Conservation (phyloP, 2,329 filamentous ascomycete species). For the Diplodia scrobiculata region DNA sequence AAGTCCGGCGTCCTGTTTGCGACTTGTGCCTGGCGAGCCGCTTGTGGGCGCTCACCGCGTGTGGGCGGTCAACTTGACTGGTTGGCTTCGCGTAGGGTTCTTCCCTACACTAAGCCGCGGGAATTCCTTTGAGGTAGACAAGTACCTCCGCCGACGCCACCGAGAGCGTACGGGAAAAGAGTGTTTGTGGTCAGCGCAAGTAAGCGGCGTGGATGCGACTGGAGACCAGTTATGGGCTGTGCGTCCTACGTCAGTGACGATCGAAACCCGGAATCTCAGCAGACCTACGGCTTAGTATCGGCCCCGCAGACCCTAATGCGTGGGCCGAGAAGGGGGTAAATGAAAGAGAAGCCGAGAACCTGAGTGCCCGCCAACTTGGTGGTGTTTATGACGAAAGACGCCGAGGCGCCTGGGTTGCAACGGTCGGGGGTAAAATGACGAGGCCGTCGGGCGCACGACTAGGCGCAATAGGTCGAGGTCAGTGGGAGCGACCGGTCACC, state of each 20-base stretch:
- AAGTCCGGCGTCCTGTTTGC: conserved; percentile 1
- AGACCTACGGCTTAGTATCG: conserved; percentile 75
- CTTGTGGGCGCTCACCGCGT: conserved; percentile 58
- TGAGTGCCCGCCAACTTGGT: conserved; percentile 93
- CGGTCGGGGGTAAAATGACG: neutral
- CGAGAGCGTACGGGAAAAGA: conserved; percentile 19
- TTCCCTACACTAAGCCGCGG: conserved; percentile 50
- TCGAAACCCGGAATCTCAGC: no score
- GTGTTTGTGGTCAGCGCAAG: conserved; percentile 25
- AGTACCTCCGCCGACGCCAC: conserved; percentile 27
- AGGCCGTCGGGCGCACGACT: conserved; percentile 5
- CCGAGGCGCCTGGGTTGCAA: conserved; percentile 42
- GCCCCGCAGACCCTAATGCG: conserved; percentile 94
- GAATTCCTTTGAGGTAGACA: conserved; percentile 28
- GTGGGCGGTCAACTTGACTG: conserved; percentile 56
- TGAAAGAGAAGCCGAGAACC: conserved; percentile 69
- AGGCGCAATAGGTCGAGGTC: conserved; percentile 9
- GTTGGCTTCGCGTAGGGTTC: conserved; percentile 50
- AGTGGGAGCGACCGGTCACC: conserved; percentile 20
- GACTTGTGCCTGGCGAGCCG: conserved; percentile 48
- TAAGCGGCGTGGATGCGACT: conserved; percentile 37
- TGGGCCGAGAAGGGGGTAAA: conserved; percentile 89
- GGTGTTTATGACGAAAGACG: conserved; percentile 54
- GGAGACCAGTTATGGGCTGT: conserved; percentile 71
- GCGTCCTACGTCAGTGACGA: neutral